A percentile compares a stretch with the other conserved stretches of the same genome.
These are phyloP conservation scores for Penicillium palitans DNA, from an alignment of 2,329 filamentous ascomycete genomes.

Conservation along the genomic window DNA sequence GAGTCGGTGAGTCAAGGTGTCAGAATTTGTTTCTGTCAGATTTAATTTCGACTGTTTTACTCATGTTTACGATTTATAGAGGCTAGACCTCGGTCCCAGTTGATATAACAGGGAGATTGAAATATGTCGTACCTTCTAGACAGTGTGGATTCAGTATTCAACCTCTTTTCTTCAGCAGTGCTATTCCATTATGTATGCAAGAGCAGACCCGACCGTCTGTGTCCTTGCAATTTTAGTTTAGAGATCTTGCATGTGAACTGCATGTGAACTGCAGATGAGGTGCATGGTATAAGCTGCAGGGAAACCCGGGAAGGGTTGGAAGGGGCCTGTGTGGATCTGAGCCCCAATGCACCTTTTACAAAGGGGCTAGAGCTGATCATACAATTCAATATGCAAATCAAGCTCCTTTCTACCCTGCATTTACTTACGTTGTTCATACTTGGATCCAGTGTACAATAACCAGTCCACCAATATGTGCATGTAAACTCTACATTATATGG, in stretches of 20 bases:
- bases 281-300: conserved; percentile 12
- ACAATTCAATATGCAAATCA: neutral
- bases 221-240: conserved; percentile 15
- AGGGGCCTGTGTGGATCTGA: conserved; percentile 7
- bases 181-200: conserved; percentile 3
- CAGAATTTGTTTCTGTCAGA: neutral
- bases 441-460: neutral
- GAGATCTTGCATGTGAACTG: conserved; percentile 23
- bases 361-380: neutral
- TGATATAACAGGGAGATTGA: neutral
- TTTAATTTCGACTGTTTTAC: neutral
- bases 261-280: conserved; percentile 10
- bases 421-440: neutral
- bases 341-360: neutral
- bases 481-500: neutral
- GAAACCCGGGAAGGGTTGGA: conserved; percentile 15
- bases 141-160: neutral
- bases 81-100: neutral
- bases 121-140: neutral
- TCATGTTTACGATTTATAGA: neutral
- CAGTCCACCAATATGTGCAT: neutral
- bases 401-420: neutral
- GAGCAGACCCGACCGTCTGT: conserved; percentile 13
- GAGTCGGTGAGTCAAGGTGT: conserved; percentile 6
- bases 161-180: conserved; percentile 1